These are phyloP conservation scores for Neonectria sp. DNA, from an alignment of 2,329 filamentous ascomycete genomes.

Conservation along the genomic window DNA sequence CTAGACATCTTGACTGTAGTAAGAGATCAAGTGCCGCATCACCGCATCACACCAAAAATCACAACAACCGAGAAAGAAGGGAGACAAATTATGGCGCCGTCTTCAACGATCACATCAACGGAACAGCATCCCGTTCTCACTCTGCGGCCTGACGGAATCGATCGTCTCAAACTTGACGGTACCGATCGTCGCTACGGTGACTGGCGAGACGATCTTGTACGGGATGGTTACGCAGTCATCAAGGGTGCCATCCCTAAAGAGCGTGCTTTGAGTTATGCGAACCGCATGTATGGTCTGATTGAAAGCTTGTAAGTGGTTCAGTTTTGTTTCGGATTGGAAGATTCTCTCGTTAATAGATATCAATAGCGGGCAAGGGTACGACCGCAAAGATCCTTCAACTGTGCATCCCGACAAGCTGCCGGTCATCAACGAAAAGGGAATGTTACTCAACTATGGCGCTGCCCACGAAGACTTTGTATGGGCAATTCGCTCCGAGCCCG, in stretches of 20 bases:
- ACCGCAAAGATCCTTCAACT: slow-evolving; percentile 36
- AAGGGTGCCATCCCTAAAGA: slow-evolving; percentile 41
- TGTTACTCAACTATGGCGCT: slow-evolving; percentile 63
- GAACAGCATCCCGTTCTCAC: slow-evolving; percentile 23
- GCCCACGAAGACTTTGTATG: slow-evolving; percentile 65
- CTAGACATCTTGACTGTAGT: no score
- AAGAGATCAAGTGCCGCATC: no score
- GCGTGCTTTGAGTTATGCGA: slow-evolving; percentile 42
- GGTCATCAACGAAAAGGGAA: slow-evolving; percentile 58
- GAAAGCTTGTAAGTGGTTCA: slow-evolving; percentile 40
- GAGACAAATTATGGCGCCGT: no score
- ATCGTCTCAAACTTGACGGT: slow-evolving; percentile 39
- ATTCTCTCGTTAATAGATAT: no score
- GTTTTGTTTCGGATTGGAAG: no score
- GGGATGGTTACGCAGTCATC: slow-evolving; percentile 41
- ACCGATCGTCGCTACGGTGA: slow-evolving; percentile 41
- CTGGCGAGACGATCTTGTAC: slow-evolving; percentile 43
- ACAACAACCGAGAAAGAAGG: no score
- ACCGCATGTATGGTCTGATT: slow-evolving; percentile 41
- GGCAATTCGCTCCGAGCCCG: slow-evolving; percentile 61
- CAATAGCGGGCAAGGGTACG: slow-evolving; percentile 36
- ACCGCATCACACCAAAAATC: no score
- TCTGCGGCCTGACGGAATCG: slow-evolving; percentile 39
- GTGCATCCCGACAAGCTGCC: slow-evolving; percentile 43
- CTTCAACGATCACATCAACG: no score